Evolutionary conservation across 2,329 filamentous ascomycete genomes (phyloP).

Genomic region (Aspergillus bombycis): DNA sequence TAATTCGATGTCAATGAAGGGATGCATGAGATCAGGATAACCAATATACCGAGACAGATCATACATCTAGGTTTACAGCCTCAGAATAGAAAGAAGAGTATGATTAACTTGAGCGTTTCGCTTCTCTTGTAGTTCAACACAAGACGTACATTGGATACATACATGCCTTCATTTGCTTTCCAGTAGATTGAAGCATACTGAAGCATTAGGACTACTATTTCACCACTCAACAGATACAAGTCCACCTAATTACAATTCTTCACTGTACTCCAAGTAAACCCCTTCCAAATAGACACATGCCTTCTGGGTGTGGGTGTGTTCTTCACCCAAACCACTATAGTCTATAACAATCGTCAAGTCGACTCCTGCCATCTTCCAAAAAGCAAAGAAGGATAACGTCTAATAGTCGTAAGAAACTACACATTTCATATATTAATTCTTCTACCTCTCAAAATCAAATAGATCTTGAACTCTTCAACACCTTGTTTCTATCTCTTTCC

Average conservation of each 20-base stretch:
- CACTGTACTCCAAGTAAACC: too few relatives aligned
- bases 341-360: too few relatives aligned
- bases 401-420: background rate
- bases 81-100: constrained; percentile 3
- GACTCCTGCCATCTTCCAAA: too few relatives aligned
- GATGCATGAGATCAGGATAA: constrained; percentile 24
- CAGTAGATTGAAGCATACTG: background rate
- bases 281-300: too few relatives aligned
- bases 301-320: too few relatives aligned
- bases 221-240: background rate
- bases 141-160: background rate
- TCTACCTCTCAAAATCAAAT: background rate
- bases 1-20: constrained; percentile 26
- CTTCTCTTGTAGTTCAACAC: background rate
- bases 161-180: background rate
- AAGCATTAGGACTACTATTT: background rate
- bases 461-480: background rate
- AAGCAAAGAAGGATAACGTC: too few relatives aligned
- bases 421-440: background rate
- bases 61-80: background rate
- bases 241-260: background rate
- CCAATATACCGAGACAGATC: constrained; percentile 2
- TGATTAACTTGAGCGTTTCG: background rate
- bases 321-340: too few relatives aligned
- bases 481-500: too few relatives aligned